Base-by-base conservation (phyloP, 1,284 basidiomycete genomes). In the Cryptococcus maquisensis region DNA sequence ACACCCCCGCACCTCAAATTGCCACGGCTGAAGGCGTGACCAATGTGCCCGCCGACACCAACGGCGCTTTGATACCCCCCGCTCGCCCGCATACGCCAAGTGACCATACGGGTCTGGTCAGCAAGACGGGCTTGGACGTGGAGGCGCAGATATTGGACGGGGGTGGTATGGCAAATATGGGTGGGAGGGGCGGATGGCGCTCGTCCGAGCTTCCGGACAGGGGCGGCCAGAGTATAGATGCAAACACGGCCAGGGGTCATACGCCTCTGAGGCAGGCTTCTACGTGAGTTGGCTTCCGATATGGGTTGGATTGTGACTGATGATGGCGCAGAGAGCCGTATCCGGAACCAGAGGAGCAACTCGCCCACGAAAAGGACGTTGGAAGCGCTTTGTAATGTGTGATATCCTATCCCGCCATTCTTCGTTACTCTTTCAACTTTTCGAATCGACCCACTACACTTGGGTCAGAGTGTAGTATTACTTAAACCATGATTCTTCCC, bases 61-160 rank as follows among this genome's bases (percentile, higher is more conserved):
- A 38, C 35, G 9, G 21, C 15, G 35, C 47, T 49, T 18, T 20
- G 10, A 53, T 43, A 47, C 18, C 39, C 28, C 46, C 59, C 15
- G 56, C 56, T 16, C 60, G 64, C 15, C 63, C 65, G 4, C 54
- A 57, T 13, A 69, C 68, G 1, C 65, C 64, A 23, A 63, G 62
- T 43, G 72, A 68, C 53, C 60, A 61, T 41, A 71, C 67, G 9
- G 70, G 68, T 21, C 54, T 72, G 13, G 55, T 69, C 44, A 70
- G 67, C 39, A 62, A 64, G n/a, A 69, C 72, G 15, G 75, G 74
- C 2, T 37, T 72, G 40, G 71, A 75, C 52, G 72, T 78, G 21
- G 76, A 78, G 59, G 69, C 59, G 8, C 71, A 74, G 45, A 76
- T 78, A 12, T 63, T 74, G 42, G 71, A 78, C 51, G 76, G 75